phyloP scores from a whole-genome alignment of 352 stramenopile genomes.

The Phytophthora boehmeriae region DNA sequence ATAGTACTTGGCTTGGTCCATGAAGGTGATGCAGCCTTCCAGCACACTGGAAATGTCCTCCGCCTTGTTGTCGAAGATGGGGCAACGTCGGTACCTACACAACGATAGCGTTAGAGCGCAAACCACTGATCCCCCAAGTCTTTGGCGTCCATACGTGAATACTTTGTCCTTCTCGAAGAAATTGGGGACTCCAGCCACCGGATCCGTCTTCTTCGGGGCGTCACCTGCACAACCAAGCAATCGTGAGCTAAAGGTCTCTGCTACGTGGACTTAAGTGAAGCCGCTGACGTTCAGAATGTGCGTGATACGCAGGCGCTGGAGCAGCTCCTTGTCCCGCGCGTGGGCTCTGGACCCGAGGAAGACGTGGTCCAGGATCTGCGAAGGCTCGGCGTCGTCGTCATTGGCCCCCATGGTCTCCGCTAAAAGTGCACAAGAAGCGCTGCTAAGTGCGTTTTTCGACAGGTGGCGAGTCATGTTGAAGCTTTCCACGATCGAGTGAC shows the following conservation, averaged over 20 bases:
- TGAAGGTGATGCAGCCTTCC: slow-evolving; percentile 87
- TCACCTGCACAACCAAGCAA: slow-evolving; percentile 54
- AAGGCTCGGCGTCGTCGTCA: slow-evolving; percentile 45
- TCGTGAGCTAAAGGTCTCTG: neutral
- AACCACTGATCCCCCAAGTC: neutral
- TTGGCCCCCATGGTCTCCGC: slow-evolving; percentile 5
- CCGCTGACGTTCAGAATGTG: slow-evolving; percentile 80
- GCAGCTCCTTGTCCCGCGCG: slow-evolving; percentile 66
- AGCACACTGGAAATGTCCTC: slow-evolving; percentile 87
- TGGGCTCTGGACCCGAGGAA: slow-evolving; percentile 74
- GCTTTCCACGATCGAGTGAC: too few species aligned
- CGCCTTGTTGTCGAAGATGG: slow-evolving; percentile 91
- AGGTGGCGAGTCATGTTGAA: too few species aligned
- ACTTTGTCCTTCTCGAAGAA: slow-evolving; percentile 91
- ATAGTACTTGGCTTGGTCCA: slow-evolving; percentile 92
- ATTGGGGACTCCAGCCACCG: slow-evolving; percentile 86
- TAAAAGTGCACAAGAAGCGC: too few species aligned
- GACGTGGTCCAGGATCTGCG: slow-evolving; percentile 70
- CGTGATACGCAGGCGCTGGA: slow-evolving; percentile 68
- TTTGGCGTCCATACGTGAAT: slow-evolving; percentile 45
- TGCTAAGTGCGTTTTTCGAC: neutral
- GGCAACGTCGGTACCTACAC: slow-evolving; percentile 76
- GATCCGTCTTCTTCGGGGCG: slow-evolving; percentile 79
- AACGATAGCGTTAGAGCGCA: neutral
- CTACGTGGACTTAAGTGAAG: neutral